Evolutionary conservation across 495 filamentous ascomycete species (phyloP), one percentile per base, ranked within the genome.

Genomic region (Podospora fimiseda): DNA sequence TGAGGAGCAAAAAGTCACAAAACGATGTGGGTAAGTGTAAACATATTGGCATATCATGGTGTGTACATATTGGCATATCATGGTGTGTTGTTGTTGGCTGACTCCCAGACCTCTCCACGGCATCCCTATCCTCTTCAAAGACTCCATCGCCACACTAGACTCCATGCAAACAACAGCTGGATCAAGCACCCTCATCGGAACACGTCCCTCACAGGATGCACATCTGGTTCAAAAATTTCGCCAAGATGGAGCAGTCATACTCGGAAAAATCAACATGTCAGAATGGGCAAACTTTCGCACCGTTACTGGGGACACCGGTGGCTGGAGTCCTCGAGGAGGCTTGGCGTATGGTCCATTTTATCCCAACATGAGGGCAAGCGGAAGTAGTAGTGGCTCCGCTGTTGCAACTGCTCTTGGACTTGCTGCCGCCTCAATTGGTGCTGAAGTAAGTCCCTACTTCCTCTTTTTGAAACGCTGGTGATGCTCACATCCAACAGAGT

Each of bases 91-190:
- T n/a, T n/a, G n/a, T n/a, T n/a, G 62, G 2, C 46, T 33, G 0
- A 27, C 37, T 21, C 36, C 71, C 22, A 74, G 77, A 9, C 77
- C 78, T 3, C 69, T 86, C 2, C 82, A 88, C 66, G 85, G 85
- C 13, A 75, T 88, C 30, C 84, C 85, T 0, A 78, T 87, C 40
- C 58, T 87, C 11, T 75, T 87, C 63, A 87, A 88, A 66, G 78
- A 84, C 60, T 89, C 86, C 69, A 87, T 88, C 51, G 85, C 79
- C 18, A 84, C 80, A 2, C 76, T 75, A 43, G 86, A 89, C 55
- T 73, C 76, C 40, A 82, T 88, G 83, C 79, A 85, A 60, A 67
- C 52, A 39, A 58, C 63, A 0, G 82, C 80, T 14, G 82, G 83
- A 6, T 85, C 81, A 0, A 83, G 69, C 43, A 70, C 79, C 7